Base-by-base conservation (phyloP, 352 stramenopile genomes). In the Phytophthora nicotianae region DNA sequence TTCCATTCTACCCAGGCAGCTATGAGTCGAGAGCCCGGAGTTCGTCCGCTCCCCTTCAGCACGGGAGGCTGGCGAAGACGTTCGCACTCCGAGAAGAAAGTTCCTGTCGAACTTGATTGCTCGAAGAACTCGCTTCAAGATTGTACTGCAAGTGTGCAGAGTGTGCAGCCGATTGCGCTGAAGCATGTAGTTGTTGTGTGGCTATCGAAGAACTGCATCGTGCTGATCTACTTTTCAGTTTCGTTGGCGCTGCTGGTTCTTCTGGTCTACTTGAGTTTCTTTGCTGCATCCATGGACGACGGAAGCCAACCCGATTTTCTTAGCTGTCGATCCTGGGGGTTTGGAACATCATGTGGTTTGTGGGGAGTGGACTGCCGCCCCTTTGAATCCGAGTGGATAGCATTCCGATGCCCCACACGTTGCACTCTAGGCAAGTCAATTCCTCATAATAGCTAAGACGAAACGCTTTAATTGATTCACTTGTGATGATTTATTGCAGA, bases 261-360 rank as follows among this genome's bases (percentile, higher is more conserved):
- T 70, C 66, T 94, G 27, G 32, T 88, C 8, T 89, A 92, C 58
- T 48, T 90, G 50, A 93, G 84, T 63, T 93, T 87, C 65, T 95
- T 92, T 46, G 81, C 81, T 2, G 82, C 84, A 0, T 67, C 54
- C 4, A 86, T 92, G 70, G 70, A 86, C 4, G 65, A 81, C 17
- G 77, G 64, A 26, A 70, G 58, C 16, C 37, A 37, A 9, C 84
- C 82, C 0, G 78, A 87, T 23, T 90, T 89, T 43, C 54, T 93
- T 24, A 76, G 75, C 23, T 95, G 86, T 40, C 73, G 84, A 16
- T 81, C 76, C 0, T 93, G 84, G 81, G 82, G 70, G 0, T 95
- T 75, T 41, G 81, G 75, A 16, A 77, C 73, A 5, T 74, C 60
- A 10, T 95, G 86, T 27, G 86, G 86, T 0, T 71, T 90, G 23